Evolutionary conservation across 2,329 filamentous ascomycete species (phyloP).

Genomic region (Aureobasidium subglaciale): DNA sequence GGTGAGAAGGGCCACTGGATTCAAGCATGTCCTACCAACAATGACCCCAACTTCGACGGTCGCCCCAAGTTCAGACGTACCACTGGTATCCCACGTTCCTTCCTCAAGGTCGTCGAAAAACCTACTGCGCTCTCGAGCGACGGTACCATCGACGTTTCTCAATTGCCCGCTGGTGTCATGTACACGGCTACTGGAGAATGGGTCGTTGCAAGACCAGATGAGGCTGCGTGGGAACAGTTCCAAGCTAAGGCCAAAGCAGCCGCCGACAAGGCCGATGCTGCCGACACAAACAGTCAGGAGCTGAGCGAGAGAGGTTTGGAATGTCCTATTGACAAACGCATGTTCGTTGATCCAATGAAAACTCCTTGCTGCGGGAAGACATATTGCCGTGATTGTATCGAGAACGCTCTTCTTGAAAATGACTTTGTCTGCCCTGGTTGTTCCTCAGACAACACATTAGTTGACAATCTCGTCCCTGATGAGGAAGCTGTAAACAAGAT

Average conservation of each 20-base stretch:
- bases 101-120: conserved; percentile 93
- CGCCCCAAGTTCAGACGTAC: conserved; percentile 90
- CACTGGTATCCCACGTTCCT: conserved; percentile 91
- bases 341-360: conserved; percentile 98
- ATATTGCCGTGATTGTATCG: conserved; percentile 99
- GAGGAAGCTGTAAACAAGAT: conserved; percentile 84
- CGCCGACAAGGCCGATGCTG: conserved; percentile 66
- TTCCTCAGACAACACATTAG: conserved; percentile 80
- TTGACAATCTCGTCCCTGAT: conserved; percentile 82
- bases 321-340: conserved; percentile 93
- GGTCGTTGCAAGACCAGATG: conserved; percentile 92
- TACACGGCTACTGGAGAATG: conserved; percentile 96
- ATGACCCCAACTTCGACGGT: conserved; percentile 92
- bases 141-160: conserved; percentile 69
- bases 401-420: conserved; percentile 95
- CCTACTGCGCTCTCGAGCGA: conserved; percentile 66
- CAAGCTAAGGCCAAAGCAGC: conserved; percentile 88
- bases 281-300: conserved; percentile 73
- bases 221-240: conserved; percentile 93
- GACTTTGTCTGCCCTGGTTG: conserved; percentile 94
- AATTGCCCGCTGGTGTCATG: conserved; percentile 86
- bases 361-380: conserved; percentile 97
- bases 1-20: conserved; percentile 99
- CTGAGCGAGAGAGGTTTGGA: conserved; percentile 81
- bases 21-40: conserved; percentile 95